Evolutionary conservation across 495 filamentous ascomycete species (phyloP), one percentile per base, ranked within the genome.

Genomic region (Aspergillus sparsus): DNA sequence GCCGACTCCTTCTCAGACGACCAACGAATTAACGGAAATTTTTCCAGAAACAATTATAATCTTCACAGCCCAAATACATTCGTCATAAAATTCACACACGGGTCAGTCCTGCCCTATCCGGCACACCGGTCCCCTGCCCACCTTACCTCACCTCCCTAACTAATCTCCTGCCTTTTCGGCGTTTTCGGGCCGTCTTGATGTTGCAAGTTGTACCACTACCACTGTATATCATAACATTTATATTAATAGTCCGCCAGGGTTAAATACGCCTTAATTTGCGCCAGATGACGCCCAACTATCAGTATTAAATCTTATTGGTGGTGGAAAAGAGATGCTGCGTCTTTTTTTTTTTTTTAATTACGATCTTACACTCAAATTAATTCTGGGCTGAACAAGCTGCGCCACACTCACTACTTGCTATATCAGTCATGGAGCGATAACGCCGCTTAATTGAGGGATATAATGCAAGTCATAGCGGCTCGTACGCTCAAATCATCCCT

Each of bases 1-100:
- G 18, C 42, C 42, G 15, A 15, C 12, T 21, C 5, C 36, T 55
- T 55, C 52, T 55, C 21, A 27, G 21, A 27, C 21, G 21, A 27
- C 21, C 21, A 27, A 27, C 21, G 21, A 27, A 27, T 27, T 1
- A 27, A 27, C 3, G 11, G 42, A 46, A 46, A 18, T 34, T 15
- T 46, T 27, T 27, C 3, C 21, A 27, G 21, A 27, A 27, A 27
- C 21, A 27, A 27, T 27, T 27, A 27, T 27, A 27, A 27, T 27
- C 21, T 27, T 27, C 21, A 27, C 21, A 3, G 21, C 21, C 21
- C 21, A 42, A 16, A 55, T 55, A 8, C 41, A 42, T 16, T 55
- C 36, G 44, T 55, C 52, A 36, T 55, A 42, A 10, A 55, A 21
- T 44, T 55, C 33, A 42, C 52, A 18, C 44, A 18, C 16, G 52